A percentile compares a stretch with the other conserved stretches of the same genome.
These are phyloP conservation scores for Astrothelium macrocarpum DNA, from an alignment of 495 filamentous ascomycete species.

Conservation along the genomic window DNA sequence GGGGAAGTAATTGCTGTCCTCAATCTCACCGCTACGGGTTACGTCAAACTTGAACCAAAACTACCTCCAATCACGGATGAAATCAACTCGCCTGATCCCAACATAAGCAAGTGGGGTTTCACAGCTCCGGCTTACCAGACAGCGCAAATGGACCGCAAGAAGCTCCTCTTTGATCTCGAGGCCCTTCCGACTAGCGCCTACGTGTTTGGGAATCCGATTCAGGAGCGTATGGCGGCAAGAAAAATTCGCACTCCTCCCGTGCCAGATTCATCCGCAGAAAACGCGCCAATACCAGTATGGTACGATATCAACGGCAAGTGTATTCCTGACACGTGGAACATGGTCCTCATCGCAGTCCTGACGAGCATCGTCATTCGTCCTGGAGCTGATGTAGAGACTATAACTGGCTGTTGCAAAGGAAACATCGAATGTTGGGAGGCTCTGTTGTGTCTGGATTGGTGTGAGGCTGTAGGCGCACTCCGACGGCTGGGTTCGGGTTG, in stretches of 20 bases:
- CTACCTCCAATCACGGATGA: conserved; percentile 48
- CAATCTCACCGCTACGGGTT: conserved; percentile 54
- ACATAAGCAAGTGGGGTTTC: conserved; percentile 53
- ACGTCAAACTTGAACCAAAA: conserved; percentile 44
- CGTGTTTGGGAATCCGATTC: conserved; percentile 48
- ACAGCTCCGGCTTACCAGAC: conserved; percentile 62
- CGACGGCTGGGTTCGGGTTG: not conserved
- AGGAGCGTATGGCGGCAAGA: conserved; percentile 11
- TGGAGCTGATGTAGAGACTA: not conserved
- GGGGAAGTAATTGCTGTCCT: conserved; percentile 60
- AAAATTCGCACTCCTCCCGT: conserved; percentile 16
- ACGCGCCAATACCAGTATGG: conserved; percentile 60
- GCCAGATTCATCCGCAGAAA: conserved; percentile 12
- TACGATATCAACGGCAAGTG: conserved; percentile 62
- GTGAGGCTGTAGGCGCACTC: not conserved
- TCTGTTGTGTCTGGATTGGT: not conserved
- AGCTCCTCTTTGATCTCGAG: conserved; percentile 53
- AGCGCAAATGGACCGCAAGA: conserved; percentile 55
- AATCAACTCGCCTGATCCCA: conserved; percentile 18
- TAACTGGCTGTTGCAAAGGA: not conserved
- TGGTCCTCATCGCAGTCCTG: conserved; percentile 35
- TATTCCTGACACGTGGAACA: conserved; percentile 53
- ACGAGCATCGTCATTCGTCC: not conserved
- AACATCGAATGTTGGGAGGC: not conserved
- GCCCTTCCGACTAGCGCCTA: conserved; percentile 50